Conservation (phyloP, 805 yeast species). For the Candida coleopterorum region DNA sequence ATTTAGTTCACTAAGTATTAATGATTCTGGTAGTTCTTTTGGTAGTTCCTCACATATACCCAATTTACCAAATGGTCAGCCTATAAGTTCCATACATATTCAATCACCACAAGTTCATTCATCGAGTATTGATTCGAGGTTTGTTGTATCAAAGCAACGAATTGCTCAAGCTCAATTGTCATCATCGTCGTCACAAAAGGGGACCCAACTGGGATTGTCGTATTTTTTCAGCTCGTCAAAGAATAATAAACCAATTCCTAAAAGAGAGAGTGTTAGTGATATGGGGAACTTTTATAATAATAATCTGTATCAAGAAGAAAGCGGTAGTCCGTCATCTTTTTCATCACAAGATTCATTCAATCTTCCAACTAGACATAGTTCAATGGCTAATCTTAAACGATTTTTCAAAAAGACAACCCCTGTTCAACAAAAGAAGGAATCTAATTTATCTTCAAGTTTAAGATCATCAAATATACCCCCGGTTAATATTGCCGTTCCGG, state of each 20-base stretch:
- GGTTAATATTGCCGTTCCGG: not conserved
- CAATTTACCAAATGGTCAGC: constrained; percentile 51
- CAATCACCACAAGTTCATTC: constrained; percentile 62
- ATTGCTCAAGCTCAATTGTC: constrained; percentile 48
- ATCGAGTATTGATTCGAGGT: constrained; percentile 74
- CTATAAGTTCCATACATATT: constrained; percentile 58
- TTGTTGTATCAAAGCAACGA: constrained; percentile 76
- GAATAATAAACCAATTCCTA: constrained; percentile 27
- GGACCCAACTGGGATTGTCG: constrained; percentile 42
- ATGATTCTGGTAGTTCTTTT: constrained; percentile 2
- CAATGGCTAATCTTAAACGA: constrained; percentile 73
- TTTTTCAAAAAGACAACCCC: constrained; percentile 53
- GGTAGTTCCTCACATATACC: constrained; percentile 36
- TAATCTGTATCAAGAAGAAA: constrained; percentile 28
- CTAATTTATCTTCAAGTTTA: constrained; percentile 21
- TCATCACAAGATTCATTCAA: constrained; percentile 27
- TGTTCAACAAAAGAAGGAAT: constrained; percentile 10
- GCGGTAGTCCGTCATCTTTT: constrained; percentile 29
- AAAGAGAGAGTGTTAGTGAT: constrained; percentile 36
- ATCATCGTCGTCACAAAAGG: too few species aligned
- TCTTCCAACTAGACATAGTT: constrained; percentile 53
- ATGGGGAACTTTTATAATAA: constrained; percentile 39
- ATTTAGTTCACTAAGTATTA: constrained; percentile 5
- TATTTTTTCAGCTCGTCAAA: constrained; percentile 43
- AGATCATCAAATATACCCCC: constrained; percentile 14